Evolutionary conservation across 139 green algal species (phyloP), one percentile per base, ranked within the genome.

Genomic region (Zygnema circumcarinatum): DNA sequence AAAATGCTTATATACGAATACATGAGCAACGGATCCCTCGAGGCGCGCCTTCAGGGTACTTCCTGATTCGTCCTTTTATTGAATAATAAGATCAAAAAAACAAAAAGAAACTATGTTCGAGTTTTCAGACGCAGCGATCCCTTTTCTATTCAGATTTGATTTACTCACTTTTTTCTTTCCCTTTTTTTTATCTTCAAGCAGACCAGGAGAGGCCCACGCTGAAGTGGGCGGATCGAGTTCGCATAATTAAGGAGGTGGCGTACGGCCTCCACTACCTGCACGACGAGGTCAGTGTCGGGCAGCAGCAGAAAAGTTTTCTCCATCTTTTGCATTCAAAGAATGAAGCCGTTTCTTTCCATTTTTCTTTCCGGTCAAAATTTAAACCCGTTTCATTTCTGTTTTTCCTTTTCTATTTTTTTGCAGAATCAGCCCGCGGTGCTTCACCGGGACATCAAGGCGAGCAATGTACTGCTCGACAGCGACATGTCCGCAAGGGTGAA

Each of bases 381-480:
- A n/a, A 78, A 39, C 16, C 16, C 16, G 69, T 20, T 78, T 78
- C 16, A n/a, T 39, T 78, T 78, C 16, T 78, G 35, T 41, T 78
- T 78, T 41, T 78, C 16, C 16, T 41, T 41, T 78, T 78, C 11
- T 78, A n/a, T 41, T 20, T 39, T 78, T 38, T 39, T 52, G 20
- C 75, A 83, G 75, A 52, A 47, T 33, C 75, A 53, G 75, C 75
- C 33, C 29, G 33, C 75, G 3, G 75, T 99, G 86, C 95, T 98
- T 54, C 96, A 99, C 91, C 88, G 95, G 0, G 93, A 95, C 87
- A 83, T 94, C 62, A 96, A 98, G 88, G 94, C 96, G 16, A 96
- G 96, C 67, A 99, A 99, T 93, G 90, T 99, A 90, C 93, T 99
- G 76, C 93, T 98, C 91, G 96, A 98, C 87, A 95, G 98, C 38